Conservation (phyloP, 495 filamentous ascomycete genomes). For the Ramalina intermedia region DNA sequence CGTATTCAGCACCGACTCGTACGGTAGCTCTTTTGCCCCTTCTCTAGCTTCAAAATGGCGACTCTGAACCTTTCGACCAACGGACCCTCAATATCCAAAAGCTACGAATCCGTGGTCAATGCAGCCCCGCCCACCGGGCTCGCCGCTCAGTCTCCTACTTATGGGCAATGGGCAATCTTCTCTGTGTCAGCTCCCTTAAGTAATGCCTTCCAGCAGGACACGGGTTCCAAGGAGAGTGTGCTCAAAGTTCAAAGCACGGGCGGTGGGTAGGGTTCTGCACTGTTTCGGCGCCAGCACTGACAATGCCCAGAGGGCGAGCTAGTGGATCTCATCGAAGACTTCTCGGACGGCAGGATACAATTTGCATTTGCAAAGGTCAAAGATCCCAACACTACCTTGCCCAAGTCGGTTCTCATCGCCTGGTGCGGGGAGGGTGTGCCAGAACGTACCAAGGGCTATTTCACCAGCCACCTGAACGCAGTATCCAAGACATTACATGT, state of each 20-base stretch:
- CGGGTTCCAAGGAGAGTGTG: slow-evolving; percentile 75
- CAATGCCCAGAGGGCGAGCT: slow-evolving; percentile 67
- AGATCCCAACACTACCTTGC: slow-evolving; percentile 79
- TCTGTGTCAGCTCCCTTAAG: slow-evolving; percentile 79
- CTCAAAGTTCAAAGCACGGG: slow-evolving; percentile 87
- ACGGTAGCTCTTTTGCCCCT: neutral
- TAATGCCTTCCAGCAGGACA: slow-evolving; percentile 77
- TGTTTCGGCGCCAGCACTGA: slow-evolving; percentile 1
- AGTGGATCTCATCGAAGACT: slow-evolving; percentile 88
- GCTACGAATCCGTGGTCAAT: slow-evolving; percentile 81
- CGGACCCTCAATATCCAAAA: slow-evolving; percentile 80
- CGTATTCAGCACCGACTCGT: neutral
- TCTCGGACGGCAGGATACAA: slow-evolving; percentile 90
- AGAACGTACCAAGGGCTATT: slow-evolving; percentile 94
- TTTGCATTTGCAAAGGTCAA: slow-evolving; percentile 95
- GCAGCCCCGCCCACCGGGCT: slow-evolving; percentile 48
- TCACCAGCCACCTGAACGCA: slow-evolving; percentile 79
- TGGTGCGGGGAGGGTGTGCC: slow-evolving; percentile 99
- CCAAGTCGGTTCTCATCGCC: slow-evolving; percentile 84
- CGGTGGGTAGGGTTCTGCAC: slow-evolving; percentile 36
- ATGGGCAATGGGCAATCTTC: slow-evolving; percentile 81
- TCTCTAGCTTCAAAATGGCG: slow-evolving; percentile 45
- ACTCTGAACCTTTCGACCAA: slow-evolving; percentile 83
- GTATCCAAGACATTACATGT: slow-evolving; percentile 83
- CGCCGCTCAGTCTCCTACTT: slow-evolving; percentile 50